A percentile compares a stretch with the other conserved stretches of the same genome.
These are phyloP conservation scores for Solanum pennellii DNA, from an alignment of 257 asterid genomes.

Conservation along the genomic window DNA sequence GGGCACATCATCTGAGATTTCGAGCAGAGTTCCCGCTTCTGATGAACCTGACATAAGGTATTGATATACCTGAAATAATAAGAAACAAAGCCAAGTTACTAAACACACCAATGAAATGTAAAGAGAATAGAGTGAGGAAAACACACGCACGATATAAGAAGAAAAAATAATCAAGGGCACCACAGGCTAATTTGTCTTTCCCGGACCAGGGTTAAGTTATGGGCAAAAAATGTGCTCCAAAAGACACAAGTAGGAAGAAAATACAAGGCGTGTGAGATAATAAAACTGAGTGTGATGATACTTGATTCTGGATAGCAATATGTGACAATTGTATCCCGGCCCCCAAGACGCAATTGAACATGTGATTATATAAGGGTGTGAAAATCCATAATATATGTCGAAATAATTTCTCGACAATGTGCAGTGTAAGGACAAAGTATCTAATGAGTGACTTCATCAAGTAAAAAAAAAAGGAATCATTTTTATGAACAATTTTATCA, in stretches of 20 bases:
- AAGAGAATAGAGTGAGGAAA: background rate
- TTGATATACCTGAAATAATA: slow-evolving; percentile 57
- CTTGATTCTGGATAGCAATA: background rate
- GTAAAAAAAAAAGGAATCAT: background rate
- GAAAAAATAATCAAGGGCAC: background rate
- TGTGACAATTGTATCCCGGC: background rate
- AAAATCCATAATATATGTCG: background rate
- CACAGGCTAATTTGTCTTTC: background rate
- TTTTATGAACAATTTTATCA: background rate
- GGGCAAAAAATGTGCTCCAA: background rate
- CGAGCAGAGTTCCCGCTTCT: slow-evolving; percentile 12
- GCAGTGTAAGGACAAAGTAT: background rate
- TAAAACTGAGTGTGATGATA: background rate
- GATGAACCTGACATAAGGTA: slow-evolving; percentile 49
- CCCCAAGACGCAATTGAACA: background rate
- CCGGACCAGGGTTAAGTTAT: background rate
- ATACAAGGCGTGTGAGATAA: background rate
- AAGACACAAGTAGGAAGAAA: background rate
- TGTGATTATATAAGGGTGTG: background rate
- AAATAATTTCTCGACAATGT: too few species aligned
- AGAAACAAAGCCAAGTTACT: background rate
- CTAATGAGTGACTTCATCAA: background rate
- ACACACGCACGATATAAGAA: background rate
- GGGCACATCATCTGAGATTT: slow-evolving; percentile 35
- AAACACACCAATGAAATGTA: background rate